phyloP scores from a whole-genome alignment of 139 green algal species.

The Mychonastes homosphaera region DNA sequence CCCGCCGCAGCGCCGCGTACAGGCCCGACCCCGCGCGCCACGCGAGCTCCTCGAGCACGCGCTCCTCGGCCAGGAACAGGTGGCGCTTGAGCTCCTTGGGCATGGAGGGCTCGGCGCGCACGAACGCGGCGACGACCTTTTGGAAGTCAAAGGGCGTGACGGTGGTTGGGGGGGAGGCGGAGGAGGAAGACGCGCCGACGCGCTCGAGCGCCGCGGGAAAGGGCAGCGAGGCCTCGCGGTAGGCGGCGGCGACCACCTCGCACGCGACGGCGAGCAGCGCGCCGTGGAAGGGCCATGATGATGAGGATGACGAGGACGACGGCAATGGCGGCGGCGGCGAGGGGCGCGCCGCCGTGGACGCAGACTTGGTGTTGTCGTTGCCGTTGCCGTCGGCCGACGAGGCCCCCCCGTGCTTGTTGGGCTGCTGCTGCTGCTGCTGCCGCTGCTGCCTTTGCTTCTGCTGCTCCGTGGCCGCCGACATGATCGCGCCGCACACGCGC shows the following conservation, averaged over 20 bases:
- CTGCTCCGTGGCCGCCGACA: too few relatives aligned
- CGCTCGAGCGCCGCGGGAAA: not conserved
- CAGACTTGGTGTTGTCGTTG: too few relatives aligned
- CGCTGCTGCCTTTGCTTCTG: too few relatives aligned
- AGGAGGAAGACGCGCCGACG: conserved; percentile 18
- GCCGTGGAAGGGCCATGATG: conserved; percentile 45
- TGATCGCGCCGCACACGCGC: too few relatives aligned
- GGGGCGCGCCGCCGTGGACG: too few relatives aligned
- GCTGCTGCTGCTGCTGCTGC: too few relatives aligned
- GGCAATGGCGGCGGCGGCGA: not conserved
- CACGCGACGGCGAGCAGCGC: conserved; percentile 44
- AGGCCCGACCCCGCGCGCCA: conserved; percentile 55
- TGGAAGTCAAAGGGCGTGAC: conserved; percentile 62
- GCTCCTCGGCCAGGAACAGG: conserved; percentile 60
- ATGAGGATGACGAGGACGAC: conserved; percentile 23
- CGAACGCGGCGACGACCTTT: conserved; percentile 59
- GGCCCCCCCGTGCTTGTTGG: too few relatives aligned
- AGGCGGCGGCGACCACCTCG: conserved; percentile 41
- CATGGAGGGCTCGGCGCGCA: conserved; percentile 33
- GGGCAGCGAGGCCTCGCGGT: conserved; percentile 8
- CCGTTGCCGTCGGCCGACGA: too few relatives aligned
- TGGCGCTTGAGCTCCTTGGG: conserved; percentile 63
- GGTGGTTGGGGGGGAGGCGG: conserved; percentile 32
- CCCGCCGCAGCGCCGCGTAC: conserved; percentile 36
- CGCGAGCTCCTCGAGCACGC: conserved; percentile 54